These are phyloP conservation scores for Limtongia smithiae DNA, from an alignment of 805 yeast genomes.

Conservation along the genomic window DNA sequence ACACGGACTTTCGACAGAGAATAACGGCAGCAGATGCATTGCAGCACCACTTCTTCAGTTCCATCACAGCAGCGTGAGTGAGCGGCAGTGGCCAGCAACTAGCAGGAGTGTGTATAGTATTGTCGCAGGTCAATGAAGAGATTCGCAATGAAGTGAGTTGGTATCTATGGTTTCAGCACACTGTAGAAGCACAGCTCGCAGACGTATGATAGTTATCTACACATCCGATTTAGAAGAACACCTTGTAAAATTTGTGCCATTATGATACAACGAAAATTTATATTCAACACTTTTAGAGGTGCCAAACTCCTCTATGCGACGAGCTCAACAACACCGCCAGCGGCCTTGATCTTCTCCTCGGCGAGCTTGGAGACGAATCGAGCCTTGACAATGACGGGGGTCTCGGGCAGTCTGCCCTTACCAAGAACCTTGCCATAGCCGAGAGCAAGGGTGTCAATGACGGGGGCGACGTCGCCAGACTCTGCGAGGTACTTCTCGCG, in stretches of 20 bases:
- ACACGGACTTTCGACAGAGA: slow-evolving; percentile 65
- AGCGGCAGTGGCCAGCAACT: not conserved
- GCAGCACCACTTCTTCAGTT: slow-evolving; percentile 30
- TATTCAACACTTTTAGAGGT: not conserved
- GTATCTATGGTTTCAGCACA: no score
- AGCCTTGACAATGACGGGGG: slow-evolving; percentile 98
- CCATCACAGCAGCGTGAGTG: not conserved
- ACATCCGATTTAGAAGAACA: no score
- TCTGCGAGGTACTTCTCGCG: slow-evolving; percentile 89
- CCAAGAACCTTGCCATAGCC: slow-evolving; percentile 99
- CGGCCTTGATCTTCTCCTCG: slow-evolving; percentile 99
- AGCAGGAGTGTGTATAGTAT: not conserved
- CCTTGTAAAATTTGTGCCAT: no score
- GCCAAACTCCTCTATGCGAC: slow-evolving; percentile 65
- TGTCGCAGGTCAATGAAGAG: no score
- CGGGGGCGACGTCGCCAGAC: slow-evolving; percentile 91
- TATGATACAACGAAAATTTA: no score
- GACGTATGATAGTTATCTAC: no score
- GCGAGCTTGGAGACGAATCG: slow-evolving; percentile 99
- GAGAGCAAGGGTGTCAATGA: slow-evolving; percentile 97
- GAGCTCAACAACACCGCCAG: slow-evolving; percentile 99
- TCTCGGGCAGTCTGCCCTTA: slow-evolving; percentile 97
- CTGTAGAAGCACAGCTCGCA: no score
- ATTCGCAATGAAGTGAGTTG: no score
- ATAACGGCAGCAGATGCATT: slow-evolving; percentile 62